Conservation (phyloP, 2,329 filamentous ascomycete species). For the Graphilbum sp. region DNA sequence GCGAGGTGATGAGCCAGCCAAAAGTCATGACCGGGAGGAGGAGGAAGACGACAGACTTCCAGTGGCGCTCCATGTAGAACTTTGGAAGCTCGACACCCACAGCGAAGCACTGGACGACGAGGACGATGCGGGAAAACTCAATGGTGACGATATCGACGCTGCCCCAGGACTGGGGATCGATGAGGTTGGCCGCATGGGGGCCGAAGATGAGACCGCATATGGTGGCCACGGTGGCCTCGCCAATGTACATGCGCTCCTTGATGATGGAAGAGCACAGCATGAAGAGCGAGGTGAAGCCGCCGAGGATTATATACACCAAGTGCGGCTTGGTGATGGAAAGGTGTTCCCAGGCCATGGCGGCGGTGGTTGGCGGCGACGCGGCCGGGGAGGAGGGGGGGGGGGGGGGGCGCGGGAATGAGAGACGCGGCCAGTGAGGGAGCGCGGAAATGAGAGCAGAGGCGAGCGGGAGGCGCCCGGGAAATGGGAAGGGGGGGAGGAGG, state of each 20-base stretch:
- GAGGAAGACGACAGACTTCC: constrained; percentile 78
- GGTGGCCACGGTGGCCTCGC: constrained; percentile 89
- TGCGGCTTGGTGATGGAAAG: constrained; percentile 84
- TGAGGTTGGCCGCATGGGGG: constrained; percentile 66
- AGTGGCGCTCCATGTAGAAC: constrained; percentile 96
- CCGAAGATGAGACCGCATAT: constrained; percentile 80
- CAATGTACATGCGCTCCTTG: constrained; percentile 97
- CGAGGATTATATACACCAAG: constrained; percentile 95
- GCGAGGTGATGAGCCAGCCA: constrained; percentile 82
- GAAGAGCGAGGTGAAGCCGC: constrained; percentile 93
- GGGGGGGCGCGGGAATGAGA: neutral
- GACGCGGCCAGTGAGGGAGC: neutral
- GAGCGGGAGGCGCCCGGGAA: too few species aligned
- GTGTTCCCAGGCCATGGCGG: constrained; percentile 59
- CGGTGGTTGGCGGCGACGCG: too few species aligned
- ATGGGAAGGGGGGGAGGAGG: too few species aligned
- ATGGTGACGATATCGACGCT: constrained; percentile 75
- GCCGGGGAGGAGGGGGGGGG: neutral
- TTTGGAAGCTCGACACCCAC: constrained; percentile 81
- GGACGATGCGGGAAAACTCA: constrained; percentile 76
- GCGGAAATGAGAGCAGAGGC: too few species aligned
- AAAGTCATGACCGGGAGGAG: constrained; percentile 94
- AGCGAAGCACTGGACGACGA: constrained; percentile 86
- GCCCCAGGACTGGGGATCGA: constrained; percentile 62
- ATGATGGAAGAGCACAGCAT: constrained; percentile 97